These are phyloP conservation scores for Brassica carinata DNA, from an alignment of 345 rosid species.

Conservation along the genomic window DNA sequence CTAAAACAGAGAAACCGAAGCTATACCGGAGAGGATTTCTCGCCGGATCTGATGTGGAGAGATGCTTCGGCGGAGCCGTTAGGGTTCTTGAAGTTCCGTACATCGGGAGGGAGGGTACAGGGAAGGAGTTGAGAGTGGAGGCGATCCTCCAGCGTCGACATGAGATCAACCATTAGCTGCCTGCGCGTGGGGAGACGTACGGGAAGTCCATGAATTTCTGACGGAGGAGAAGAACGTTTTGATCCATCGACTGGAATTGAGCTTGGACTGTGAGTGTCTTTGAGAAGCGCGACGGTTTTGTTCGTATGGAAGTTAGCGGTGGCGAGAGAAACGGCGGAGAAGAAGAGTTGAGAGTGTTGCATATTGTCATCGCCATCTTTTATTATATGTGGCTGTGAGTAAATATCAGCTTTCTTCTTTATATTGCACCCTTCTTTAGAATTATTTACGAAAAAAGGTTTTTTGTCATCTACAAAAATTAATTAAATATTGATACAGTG, in stretches of 20 bases:
- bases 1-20: background rate
- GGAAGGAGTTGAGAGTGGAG: slow-evolving; percentile 61
- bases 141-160: slow-evolving; percentile 66
- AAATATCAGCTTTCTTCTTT: background rate
- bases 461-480: background rate
- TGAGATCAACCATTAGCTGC: slow-evolving; percentile 61
- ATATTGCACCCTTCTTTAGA: background rate
- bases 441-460: background rate
- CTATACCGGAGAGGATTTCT: slow-evolving; percentile 55
- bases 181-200: slow-evolving; percentile 54
- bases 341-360: slow-evolving; percentile 34
- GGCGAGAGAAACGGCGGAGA: slow-evolving; percentile 16
- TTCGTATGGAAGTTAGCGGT: slow-evolving; percentile 6
- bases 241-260: slow-evolving; percentile 44
- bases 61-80: slow-evolving; percentile 63
- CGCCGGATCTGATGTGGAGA: slow-evolving; percentile 63
- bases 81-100: slow-evolving; percentile 55
- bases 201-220: slow-evolving; percentile 65
- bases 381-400: slow-evolving; percentile 20
- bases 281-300: slow-evolving; percentile 20
- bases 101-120: slow-evolving; percentile 64
- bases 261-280: slow-evolving; percentile 23
- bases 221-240: slow-evolving; percentile 41
- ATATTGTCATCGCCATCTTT: slow-evolving; percentile 51
- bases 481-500: background rate